Evolutionary conservation across 345 rosid species (phyloP).

Genomic region (Raphanus raphanistrum): DNA sequence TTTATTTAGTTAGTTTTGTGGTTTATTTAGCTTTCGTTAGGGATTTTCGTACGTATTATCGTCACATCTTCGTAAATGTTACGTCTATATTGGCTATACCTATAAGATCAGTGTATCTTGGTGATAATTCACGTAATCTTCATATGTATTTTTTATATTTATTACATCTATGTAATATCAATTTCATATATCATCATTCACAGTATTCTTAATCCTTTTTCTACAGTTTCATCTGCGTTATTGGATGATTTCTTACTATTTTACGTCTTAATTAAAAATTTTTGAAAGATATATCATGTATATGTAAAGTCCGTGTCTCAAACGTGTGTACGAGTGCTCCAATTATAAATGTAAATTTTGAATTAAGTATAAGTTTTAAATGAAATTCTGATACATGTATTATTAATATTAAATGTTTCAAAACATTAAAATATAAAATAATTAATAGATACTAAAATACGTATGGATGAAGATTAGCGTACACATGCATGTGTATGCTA

Average conservation of each 20-base stretch:
- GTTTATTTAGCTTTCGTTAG: slow-evolving; percentile 26
- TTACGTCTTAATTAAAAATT: not conserved
- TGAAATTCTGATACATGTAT: not conserved
- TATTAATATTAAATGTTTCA: not conserved
- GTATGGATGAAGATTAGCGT: not conserved
- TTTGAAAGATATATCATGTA: not conserved
- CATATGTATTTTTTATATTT: not conserved
- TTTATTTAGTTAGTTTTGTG: slow-evolving; percentile 34
- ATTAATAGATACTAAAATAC: not conserved
- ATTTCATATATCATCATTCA: not conserved
- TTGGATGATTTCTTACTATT: not conserved
- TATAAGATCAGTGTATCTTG: not conserved
- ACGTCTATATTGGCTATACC: slow-evolving; percentile 2
- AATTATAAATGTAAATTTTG: not conserved
- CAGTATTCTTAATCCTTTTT: not conserved
- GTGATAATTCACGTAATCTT: not conserved
- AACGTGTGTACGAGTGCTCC: not conserved
- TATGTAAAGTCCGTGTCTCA: not conserved
- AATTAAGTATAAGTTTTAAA: not conserved
- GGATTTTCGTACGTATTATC: slow-evolving; percentile 21
- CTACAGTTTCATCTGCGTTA: not conserved
- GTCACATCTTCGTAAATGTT: slow-evolving; percentile 32
- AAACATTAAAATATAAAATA: not conserved
- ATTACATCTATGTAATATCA: not conserved
- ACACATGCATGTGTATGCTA: not conserved